Percentiles rank a stretch among this genome's conserved stretches.
These are phyloP conservation scores for Mortierella sp. DNA, from an alignment of 371 early-diverging fungal species.

Conservation along the genomic window DNA sequence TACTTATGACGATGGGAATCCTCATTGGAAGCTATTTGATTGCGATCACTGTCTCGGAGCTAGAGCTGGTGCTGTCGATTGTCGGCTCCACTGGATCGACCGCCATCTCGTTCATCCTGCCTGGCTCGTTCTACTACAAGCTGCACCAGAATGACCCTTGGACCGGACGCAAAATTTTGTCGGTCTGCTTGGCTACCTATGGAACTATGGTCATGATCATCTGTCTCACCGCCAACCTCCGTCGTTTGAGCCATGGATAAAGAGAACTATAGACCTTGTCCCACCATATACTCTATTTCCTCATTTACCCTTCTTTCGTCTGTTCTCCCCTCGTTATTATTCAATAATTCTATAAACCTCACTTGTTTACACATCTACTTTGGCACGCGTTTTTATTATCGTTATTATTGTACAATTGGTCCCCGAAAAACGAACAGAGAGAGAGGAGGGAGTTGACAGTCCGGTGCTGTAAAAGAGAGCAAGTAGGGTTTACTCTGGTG, in stretches of 20 bases:
- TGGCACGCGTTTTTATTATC: background rate
- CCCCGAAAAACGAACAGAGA: background rate
- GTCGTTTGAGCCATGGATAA: constrained; percentile 18
- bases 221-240: constrained; percentile 73
- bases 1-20: constrained; percentile 78
- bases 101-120: constrained; percentile 98
- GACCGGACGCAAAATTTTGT: constrained; percentile 65
- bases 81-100: constrained; percentile 99
- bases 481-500: constrained; percentile 27
- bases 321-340: background rate
- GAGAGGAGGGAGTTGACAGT: background rate
- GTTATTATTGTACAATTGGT: background rate
- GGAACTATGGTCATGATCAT: constrained; percentile 75
- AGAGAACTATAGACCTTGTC: background rate
- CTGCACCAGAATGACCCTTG: constrained; percentile 75
- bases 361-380: background rate
- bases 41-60: constrained; percentile 81
- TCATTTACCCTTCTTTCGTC: background rate
- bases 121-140: constrained; percentile 95
- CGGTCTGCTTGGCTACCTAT: constrained; percentile 68
- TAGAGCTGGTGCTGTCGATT: constrained; percentile 88
- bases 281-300: background rate
- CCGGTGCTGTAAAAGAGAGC: background rate
- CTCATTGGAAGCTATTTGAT: constrained; percentile 78
- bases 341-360: background rate